phyloP scores from a whole-genome alignment of 352 stramenopile genomes.

The Phytophthora pisi region DNA sequence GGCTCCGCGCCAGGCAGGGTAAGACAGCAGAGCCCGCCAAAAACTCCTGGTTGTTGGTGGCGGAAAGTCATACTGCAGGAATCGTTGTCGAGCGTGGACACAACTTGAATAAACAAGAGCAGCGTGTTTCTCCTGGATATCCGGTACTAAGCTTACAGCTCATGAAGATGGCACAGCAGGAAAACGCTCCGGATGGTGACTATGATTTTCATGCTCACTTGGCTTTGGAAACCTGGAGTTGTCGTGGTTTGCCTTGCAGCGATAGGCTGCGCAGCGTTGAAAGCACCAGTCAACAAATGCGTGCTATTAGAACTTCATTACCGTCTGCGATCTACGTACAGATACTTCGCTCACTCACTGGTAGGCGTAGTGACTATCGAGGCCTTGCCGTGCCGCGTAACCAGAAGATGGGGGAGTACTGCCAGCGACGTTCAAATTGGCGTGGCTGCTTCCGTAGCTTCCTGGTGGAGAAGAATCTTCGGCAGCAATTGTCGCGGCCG shows the following conservation, averaged over 20 bases:
- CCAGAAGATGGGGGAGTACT: background rate
- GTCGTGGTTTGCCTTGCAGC: background rate
- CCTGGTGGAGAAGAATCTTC: conserved; percentile 5
- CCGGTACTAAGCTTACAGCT: too few species aligned
- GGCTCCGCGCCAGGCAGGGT: too few species aligned
- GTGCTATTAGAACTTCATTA: conserved; percentile 5
- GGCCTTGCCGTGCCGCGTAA: conserved; percentile 8
- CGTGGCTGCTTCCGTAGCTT: conserved; percentile 6
- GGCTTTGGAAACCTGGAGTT: background rate
- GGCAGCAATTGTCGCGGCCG: background rate
- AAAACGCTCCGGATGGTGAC: too few species aligned
- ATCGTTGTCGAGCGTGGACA: too few species aligned
- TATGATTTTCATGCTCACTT: too few species aligned
- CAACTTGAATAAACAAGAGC: too few species aligned
- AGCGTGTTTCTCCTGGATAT: too few species aligned
- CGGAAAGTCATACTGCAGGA: too few species aligned
- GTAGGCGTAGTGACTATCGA: conserved; percentile 17
- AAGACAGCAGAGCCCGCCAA: too few species aligned
- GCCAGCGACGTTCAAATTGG: background rate
- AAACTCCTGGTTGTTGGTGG: too few species aligned
- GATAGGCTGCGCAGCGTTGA: background rate
- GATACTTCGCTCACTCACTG: conserved; percentile 10
- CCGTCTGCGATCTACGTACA: conserved; percentile 14
- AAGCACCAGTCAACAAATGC: background rate
- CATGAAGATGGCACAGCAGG: too few species aligned